phyloP scores from a whole-genome alignment of 1,139 yeast species.

The Kazachstania sp. region DNA sequence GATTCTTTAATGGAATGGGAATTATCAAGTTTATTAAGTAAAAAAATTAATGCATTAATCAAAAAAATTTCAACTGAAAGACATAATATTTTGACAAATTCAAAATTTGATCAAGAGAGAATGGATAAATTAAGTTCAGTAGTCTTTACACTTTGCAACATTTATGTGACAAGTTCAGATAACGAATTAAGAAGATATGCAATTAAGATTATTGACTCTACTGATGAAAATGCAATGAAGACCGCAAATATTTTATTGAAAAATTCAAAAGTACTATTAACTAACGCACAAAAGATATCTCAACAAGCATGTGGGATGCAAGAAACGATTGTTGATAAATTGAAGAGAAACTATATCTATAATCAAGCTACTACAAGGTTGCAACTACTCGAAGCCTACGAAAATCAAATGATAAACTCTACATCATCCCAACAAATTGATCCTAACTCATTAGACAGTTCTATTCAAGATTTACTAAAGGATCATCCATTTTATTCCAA shows the following conservation, averaged over 20 bases:
- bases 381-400: not conserved
- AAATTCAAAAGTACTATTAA: slow-evolving; percentile 20
- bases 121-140: slow-evolving; percentile 18
- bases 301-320: slow-evolving; percentile 27
- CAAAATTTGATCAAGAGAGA: slow-evolving; percentile 3
- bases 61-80: slow-evolving; percentile 11
- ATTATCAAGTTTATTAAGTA: slow-evolving; percentile 17
- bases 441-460: not conserved
- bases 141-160: slow-evolving; percentile 25
- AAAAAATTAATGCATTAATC: slow-evolving; percentile 13
- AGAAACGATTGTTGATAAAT: slow-evolving; percentile 25
- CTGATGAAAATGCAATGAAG: slow-evolving; percentile 5
- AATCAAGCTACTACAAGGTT: slow-evolving; percentile 15
- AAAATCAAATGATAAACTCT: not conserved
- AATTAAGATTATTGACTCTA: slow-evolving; percentile 9
- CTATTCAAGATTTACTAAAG: slow-evolving; percentile 1
- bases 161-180: slow-evolving; percentile 20
- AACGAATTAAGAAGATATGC: slow-evolving; percentile 21
- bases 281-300: slow-evolving; percentile 21
- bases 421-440: not conserved
- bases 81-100: slow-evolving; percentile 8
- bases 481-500: slow-evolving; percentile 6
- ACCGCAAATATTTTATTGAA: slow-evolving; percentile 16
- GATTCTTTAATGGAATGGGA: slow-evolving; percentile 15
- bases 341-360: slow-evolving; percentile 26